Base-by-base conservation (phyloP, 768 basidiomycete species). In the Pulveroboletus sp. region DNA sequence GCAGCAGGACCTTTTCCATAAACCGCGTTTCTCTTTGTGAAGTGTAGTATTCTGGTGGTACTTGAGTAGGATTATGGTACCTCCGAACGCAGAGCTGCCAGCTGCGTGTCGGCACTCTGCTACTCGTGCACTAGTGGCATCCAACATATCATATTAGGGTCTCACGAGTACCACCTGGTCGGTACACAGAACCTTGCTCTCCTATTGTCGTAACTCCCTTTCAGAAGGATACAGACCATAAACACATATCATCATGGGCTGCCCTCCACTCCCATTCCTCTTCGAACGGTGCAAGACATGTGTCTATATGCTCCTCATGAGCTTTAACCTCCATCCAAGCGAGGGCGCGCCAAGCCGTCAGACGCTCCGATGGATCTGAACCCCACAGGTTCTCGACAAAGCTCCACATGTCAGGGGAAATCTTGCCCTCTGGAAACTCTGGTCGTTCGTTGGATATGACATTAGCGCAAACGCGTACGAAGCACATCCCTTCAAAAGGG, bases 301-400 rank as follows among this genome's bases (percentile, higher is more conserved):
- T n/a, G 37, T 55, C 54, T 14, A 55, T 17, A 8, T 37, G 40
- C 39, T 58, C 56, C 17, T 36, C 27, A 1, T 5, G 2, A 8
- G 21, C 55, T 49, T 61, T 64, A 6, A 40, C 21, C 30, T 54
- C 45, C 61, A 66, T 64, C 66, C 64, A 68, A 3, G 26, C 31
- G 11, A 66, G 42, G 5, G 57, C 61, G 49, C 26, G 43, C 40
- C 40, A 38, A 31, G 67, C 61, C 7, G 60, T 60, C 30, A 64
- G 54, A 11, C 70, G 69, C 21, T 54, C 3, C 17, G 1, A 27
- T n/a, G 61, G 53, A 7, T 35, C 14, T 2, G 3, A 17, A 37
- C 21, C 17, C 66, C 69, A 70, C 40, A 71, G 57, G n/a, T 50
- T 60, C 39, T 67, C 48, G 6, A 67, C 48, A 38, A 73, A 59